phyloP scores from a whole-genome alignment of 495 filamentous ascomycete species.

The Neurospora intermedia region DNA sequence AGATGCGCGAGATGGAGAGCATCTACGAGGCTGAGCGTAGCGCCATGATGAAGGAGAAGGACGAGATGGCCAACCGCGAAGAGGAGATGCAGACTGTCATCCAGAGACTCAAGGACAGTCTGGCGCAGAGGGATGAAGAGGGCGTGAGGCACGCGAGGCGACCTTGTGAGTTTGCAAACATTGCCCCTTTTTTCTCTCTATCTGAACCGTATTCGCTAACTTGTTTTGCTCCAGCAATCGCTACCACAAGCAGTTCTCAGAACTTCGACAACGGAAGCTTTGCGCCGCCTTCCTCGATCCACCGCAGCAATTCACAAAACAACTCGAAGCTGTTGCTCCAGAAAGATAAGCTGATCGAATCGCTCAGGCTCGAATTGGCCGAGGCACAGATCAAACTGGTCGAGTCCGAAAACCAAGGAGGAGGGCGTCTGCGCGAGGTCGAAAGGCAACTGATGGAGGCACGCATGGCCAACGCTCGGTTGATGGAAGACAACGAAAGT shows the following conservation, averaged over 20 bases:
- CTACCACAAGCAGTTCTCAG: conserved; percentile 42
- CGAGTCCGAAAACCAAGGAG: conserved; percentile 86
- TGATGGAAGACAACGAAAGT: conserved; percentile 98
- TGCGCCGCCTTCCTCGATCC: conserved; percentile 72
- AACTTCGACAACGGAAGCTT: conserved; percentile 60
- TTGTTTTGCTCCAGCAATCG: conserved; percentile 16
- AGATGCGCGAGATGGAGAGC: conserved; percentile 78
- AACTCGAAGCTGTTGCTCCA: conserved; percentile 81
- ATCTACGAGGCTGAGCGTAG: conserved; percentile 84
- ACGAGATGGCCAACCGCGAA: conserved; percentile 69
- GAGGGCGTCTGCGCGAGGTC: conserved; percentile 71
- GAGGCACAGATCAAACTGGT: conserved; percentile 93
- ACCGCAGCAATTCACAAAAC: conserved; percentile 72
- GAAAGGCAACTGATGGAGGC: conserved; percentile 82
- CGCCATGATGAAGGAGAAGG: conserved; percentile 80
- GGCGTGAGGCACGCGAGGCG: conserved; percentile 56
- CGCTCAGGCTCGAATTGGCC: conserved; percentile 78
- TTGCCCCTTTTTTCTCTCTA: not conserved
- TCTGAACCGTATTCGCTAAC: not conserved
- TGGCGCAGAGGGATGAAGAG: conserved; percentile 62
- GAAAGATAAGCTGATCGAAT: conserved; percentile 94
- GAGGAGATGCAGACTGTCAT: conserved; percentile 84
- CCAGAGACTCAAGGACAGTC: conserved; percentile 77
- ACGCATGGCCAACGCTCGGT: conserved; percentile 82
- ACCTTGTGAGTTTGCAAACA: conserved; percentile 41